These are phyloP conservation scores for Fraxinus sp. DNA, from an alignment of 305 asterid species.

Conservation along the genomic window DNA sequence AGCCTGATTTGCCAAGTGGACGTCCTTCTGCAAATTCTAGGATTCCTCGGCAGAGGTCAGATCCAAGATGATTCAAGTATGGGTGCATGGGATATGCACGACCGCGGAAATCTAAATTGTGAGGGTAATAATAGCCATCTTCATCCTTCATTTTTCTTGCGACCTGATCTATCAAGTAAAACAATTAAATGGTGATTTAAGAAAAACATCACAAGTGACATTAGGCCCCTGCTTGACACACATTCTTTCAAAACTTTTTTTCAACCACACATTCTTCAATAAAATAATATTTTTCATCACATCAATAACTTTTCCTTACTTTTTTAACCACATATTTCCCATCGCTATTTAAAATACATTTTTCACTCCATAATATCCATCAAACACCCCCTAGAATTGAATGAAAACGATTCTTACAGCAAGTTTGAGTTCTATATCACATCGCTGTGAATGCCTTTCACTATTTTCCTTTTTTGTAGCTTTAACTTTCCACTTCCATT, in stretches of 20 bases:
- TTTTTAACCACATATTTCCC: too few species aligned
- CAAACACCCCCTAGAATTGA: neutral
- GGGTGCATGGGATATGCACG: too few species aligned
- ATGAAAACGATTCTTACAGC: constrained; percentile 57
- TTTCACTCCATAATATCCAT: too few species aligned
- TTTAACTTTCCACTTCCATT: constrained; percentile 92
- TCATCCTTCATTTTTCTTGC: too few species aligned
- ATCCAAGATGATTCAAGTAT: constrained; percentile 78
- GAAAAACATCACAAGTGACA: constrained; percentile 8
- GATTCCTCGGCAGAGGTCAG: constrained; percentile 89
- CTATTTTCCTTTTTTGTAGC: constrained; percentile 63
- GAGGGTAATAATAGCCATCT: too few species aligned
- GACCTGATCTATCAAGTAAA: constrained; percentile 25
- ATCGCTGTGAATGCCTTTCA: constrained; percentile 91
- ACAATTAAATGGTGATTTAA: constrained; percentile 16
- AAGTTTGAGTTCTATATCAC: constrained; percentile 93
- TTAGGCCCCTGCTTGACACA: neutral
- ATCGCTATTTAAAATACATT: too few species aligned
- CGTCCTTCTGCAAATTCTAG: constrained; percentile 93
- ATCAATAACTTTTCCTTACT: too few species aligned
- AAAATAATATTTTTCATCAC: too few species aligned
- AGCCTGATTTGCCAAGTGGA: constrained; percentile 83
- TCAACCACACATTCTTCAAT: too few species aligned
- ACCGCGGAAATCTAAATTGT: too few species aligned
- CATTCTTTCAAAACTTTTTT: too few species aligned